Conservation (phyloP, 345 rosid species). For the Aegle marmelos region DNA sequence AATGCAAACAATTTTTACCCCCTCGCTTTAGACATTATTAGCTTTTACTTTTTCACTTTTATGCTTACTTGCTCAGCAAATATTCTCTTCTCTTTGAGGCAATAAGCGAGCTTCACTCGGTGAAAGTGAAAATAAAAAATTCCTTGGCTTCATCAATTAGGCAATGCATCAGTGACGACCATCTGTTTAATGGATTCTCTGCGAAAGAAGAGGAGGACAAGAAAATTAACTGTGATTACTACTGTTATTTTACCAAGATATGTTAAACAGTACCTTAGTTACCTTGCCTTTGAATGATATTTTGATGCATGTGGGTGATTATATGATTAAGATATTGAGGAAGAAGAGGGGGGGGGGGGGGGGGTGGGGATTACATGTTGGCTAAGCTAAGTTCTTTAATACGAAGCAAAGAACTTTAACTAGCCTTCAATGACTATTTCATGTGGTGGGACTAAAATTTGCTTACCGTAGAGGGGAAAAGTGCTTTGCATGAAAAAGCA, state of each 20-base stretch:
- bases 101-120: not conserved
- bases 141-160: not conserved
- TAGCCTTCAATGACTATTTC: not conserved
- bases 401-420: not conserved
- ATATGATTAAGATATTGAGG: too few relatives aligned
- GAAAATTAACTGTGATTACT: too few relatives aligned
- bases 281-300: too few relatives aligned
- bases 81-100: not conserved
- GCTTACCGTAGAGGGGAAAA: not conserved
- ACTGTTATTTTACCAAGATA: too few relatives aligned
- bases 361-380: too few relatives aligned
- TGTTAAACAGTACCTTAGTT: too few relatives aligned
- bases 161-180: not conserved
- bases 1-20: not conserved
- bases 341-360: too few relatives aligned
- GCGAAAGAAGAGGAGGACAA: too few relatives aligned
- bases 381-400: not conserved
- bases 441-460: not conserved
- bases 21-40: constrained; percentile 2
- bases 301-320: too few relatives aligned
- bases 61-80: constrained; percentile 7
- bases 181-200: not conserved
- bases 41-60: constrained; percentile 3
- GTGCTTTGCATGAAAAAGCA: not conserved
- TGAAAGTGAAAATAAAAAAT: not conserved